A percentile compares a stretch with the other conserved stretches of the same genome.
These are phyloP conservation scores for Oryza australiensis DNA, from an alignment of 176 grass and related monocot species.

Conservation along the genomic window DNA sequence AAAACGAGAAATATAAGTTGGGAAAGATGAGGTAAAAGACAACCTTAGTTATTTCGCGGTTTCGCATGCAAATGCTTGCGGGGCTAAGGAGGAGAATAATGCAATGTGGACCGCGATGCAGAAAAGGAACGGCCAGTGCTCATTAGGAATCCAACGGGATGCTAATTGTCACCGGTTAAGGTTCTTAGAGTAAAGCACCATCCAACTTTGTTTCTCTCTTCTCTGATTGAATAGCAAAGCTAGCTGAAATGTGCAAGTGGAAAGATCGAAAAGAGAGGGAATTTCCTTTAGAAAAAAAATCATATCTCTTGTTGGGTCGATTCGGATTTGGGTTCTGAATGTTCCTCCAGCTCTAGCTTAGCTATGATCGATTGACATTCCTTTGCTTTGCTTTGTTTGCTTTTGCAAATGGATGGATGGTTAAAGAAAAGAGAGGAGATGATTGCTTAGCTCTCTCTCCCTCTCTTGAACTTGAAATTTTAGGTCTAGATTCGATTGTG, in stretches of 20 bases:
- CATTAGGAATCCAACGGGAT: constrained; percentile 54
- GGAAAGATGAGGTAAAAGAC: too few relatives aligned
- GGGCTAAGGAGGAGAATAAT: neutral
- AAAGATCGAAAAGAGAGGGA: neutral
- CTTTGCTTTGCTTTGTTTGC: neutral
- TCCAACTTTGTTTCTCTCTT: constrained; percentile 3
- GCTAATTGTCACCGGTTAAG: constrained; percentile 50
- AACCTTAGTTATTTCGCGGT: neutral
- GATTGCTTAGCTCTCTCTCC: neutral
- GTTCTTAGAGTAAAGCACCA: constrained; percentile 42
- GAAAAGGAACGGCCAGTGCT: constrained; percentile 59
- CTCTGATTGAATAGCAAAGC: neutral
- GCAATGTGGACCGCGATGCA: neutral
- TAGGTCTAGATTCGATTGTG: constrained; percentile 10
- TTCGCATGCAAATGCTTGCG: neutral
- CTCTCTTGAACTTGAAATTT: constrained; percentile 10
- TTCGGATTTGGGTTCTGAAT: constrained; percentile 47
- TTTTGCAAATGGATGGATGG: constrained; percentile 10
- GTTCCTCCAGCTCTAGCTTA: constrained; percentile 32
- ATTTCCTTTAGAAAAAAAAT: constrained; percentile 12
- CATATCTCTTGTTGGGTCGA: constrained; percentile 36
- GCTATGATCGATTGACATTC: constrained; percentile 16
- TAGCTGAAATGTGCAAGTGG: neutral
- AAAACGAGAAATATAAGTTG: too few relatives aligned
- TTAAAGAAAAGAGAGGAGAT: neutral